These are phyloP conservation scores for Amanita fuliginea DNA, from an alignment of 768 basidiomycete genomes.

Conservation along the genomic window DNA sequence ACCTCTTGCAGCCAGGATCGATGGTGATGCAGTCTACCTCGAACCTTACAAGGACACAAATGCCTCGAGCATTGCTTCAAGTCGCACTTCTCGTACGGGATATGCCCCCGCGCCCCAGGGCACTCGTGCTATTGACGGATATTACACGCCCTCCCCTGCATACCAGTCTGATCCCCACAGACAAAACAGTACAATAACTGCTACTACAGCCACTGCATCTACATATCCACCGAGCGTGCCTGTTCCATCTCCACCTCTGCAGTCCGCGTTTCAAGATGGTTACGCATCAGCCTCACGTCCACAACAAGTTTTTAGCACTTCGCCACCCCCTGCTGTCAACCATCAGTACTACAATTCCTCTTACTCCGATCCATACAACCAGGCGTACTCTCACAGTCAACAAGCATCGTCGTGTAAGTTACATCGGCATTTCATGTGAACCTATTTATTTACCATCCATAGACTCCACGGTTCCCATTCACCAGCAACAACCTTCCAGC, in stretches of 20 bases:
- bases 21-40: constrained; percentile 43
- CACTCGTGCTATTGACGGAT: constrained; percentile 65
- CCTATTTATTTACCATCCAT: not conserved
- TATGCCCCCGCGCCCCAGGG: constrained; percentile 59
- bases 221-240: constrained; percentile 9
- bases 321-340: constrained; percentile 18
- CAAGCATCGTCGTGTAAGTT: constrained; percentile 42
- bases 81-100: constrained; percentile 29
- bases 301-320: no score
- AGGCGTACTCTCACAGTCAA: constrained; percentile 41
- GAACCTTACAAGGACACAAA: constrained; percentile 26
- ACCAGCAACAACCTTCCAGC: constrained; percentile 35
- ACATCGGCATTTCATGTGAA: not conserved
- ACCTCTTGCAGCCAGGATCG: constrained; percentile 52
- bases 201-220: constrained; percentile 9
- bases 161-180: constrained; percentile 9
- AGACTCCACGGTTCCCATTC: constrained; percentile 43
- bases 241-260: constrained; percentile 17
- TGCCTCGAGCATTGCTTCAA: constrained; percentile 16
- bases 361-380: constrained; percentile 25
- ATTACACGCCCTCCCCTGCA: constrained; percentile 34
- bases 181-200: constrained; percentile 13
- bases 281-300: constrained; percentile 15
- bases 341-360: constrained; percentile 24
- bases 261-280: constrained; percentile 9